Percentiles rank a stretch among this genome's conserved stretches.
These are phyloP conservation scores for Tolypocladium inflatum DNA, from an alignment of 2,329 filamentous ascomycete species.

Conservation along the genomic window DNA sequence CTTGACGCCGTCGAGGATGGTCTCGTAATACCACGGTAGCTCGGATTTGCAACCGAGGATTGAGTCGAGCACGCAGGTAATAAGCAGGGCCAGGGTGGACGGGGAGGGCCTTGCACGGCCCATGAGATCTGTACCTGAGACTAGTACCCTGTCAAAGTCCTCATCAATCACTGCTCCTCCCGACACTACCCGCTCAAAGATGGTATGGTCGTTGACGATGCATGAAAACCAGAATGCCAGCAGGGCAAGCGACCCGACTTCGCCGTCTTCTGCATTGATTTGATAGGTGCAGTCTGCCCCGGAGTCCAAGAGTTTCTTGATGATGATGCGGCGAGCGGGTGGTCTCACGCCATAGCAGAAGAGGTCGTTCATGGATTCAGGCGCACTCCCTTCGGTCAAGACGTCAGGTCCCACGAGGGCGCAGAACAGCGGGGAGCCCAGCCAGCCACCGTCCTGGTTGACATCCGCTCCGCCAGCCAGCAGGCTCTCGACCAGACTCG, in stretches of 20 bases:
- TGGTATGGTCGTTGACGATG: slow-evolving; percentile 10
- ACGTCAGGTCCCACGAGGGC: slow-evolving; percentile 21
- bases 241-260: slow-evolving; percentile 10
- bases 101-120: slow-evolving; percentile 5
- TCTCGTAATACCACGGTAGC: background rate
- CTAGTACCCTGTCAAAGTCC: slow-evolving; percentile 9
- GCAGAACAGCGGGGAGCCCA: slow-evolving; percentile 23
- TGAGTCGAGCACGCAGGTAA: background rate
- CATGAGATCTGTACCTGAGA: slow-evolving; percentile 3
- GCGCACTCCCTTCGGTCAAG: slow-evolving; percentile 8
- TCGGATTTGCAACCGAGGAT: background rate
- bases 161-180: slow-evolving; percentile 9
- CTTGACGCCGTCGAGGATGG: slow-evolving; percentile 6
- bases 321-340: slow-evolving; percentile 8
- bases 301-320: slow-evolving; percentile 13
- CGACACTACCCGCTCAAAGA: slow-evolving; percentile 13
- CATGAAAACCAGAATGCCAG: slow-evolving; percentile 17
- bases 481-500: slow-evolving; percentile 16
- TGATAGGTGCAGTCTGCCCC: slow-evolving; percentile 10
- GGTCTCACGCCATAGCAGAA: slow-evolving; percentile 6
- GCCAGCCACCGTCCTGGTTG: slow-evolving; percentile 12
- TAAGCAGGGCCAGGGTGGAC: background rate
- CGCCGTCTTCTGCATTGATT: slow-evolving; percentile 9
- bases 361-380: slow-evolving; percentile 12
- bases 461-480: slow-evolving; percentile 11